Conservation (phyloP, 805 yeast species). For the Yarrowia phangngaensis region DNA sequence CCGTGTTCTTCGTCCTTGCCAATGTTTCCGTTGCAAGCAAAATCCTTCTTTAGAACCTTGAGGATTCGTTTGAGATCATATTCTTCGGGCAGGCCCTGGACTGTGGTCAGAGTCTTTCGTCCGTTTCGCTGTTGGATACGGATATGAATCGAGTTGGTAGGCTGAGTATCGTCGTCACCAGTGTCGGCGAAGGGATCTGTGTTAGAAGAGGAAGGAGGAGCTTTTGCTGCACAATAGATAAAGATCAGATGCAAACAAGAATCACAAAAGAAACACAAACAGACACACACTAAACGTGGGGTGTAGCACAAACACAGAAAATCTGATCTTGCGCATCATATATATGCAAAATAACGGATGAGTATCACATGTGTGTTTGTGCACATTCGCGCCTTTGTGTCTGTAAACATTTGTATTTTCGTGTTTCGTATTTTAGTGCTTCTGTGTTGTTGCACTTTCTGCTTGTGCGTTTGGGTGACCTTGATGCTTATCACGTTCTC, state of each 20-base stretch:
- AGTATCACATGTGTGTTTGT: too few species aligned
- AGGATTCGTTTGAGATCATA: conserved; percentile 91
- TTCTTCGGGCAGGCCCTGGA: conserved; percentile 94
- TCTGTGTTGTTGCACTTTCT: not conserved
- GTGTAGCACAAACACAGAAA: too few species aligned
- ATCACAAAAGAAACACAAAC: conserved; percentile 9
- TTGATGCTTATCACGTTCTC: not conserved
- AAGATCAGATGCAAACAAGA: not conserved
- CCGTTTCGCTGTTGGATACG: conserved; percentile 99
- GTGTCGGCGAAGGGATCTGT: conserved; percentile 98
- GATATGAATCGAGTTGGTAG: conserved; percentile 90
- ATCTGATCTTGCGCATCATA: too few species aligned
- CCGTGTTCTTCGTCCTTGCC: conserved; percentile 96
- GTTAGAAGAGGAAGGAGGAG: too few species aligned
- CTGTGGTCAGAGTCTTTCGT: conserved; percentile 96
- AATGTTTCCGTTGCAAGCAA: conserved; percentile 97
- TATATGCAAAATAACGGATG: too few species aligned
- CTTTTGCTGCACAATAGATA: not conserved
- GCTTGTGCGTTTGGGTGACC: not conserved
- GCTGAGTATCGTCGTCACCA: conserved; percentile 98
- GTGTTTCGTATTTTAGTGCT: not conserved
- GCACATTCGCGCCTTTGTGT: too few species aligned
- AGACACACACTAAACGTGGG: not conserved
- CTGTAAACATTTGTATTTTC: too few species aligned
- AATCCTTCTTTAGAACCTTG: conserved; percentile 92